A percentile compares a stretch with the other conserved stretches of the same genome.
These are phyloP conservation scores for Grosmannia huntii DNA, from an alignment of 2,329 filamentous ascomycete genomes.

Conservation along the genomic window DNA sequence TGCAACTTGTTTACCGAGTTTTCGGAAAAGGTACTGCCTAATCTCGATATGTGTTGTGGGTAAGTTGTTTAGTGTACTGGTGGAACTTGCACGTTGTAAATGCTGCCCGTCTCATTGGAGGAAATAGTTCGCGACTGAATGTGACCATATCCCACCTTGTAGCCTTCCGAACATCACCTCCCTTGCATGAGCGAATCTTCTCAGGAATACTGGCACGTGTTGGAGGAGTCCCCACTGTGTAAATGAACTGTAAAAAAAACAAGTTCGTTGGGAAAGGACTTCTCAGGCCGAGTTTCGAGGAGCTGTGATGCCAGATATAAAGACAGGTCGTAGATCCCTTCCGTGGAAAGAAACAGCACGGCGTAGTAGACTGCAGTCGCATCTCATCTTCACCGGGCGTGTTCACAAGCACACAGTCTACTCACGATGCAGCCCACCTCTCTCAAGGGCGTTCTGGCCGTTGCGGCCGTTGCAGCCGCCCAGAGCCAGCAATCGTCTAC, in stretches of 20 bases:
- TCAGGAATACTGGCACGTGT: neutral
- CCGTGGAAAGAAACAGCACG: neutral
- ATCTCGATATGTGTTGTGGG: too few relatives aligned
- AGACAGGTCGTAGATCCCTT: neutral
- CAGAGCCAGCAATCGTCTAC: neutral
- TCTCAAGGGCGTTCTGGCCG: neutral
- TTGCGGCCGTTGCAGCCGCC: constrained; percentile 6
- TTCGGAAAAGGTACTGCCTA: too few relatives aligned
- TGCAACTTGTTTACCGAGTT: too few relatives aligned
- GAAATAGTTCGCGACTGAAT: neutral
- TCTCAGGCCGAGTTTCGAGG: neutral
- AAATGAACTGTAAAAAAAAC: neutral
- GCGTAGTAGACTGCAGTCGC: neutral
- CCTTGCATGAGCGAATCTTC: neutral
- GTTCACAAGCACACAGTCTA: neutral
- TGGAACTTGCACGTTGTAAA: constrained; percentile 1
- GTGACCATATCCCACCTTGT: neutral
- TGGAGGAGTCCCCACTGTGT: neutral
- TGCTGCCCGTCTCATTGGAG: constrained; percentile 2
- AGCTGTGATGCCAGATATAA: neutral
- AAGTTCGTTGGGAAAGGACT: neutral
- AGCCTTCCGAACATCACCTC: neutral
- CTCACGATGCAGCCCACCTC: neutral
- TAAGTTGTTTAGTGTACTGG: too few relatives aligned
- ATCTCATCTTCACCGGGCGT: neutral